Evolutionary conservation across 2,329 filamentous ascomycete species (phyloP), one percentile per base, ranked within the genome.

Genomic region (Colletotrichum musae): DNA sequence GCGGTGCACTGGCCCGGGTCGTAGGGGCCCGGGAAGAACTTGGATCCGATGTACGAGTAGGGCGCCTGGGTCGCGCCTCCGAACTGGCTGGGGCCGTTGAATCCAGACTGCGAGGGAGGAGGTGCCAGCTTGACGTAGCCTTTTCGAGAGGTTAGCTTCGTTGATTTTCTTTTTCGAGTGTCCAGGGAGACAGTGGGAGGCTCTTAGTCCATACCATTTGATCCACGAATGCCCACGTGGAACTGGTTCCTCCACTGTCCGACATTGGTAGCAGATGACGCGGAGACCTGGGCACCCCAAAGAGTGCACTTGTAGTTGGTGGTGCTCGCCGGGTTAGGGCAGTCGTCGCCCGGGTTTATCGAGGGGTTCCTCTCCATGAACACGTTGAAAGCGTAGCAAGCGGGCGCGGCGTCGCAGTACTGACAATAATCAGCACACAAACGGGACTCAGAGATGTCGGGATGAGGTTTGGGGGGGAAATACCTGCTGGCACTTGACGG

Each of bases 181-280:
- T 18, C 18, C 18, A 18, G 18, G 18, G 18, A 18, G 18, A 18
- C 18, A 18, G 18, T 18, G 18, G 18, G 18, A 18, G 13, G 15
- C 15, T 41, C 36, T 32, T 39, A 3, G 6, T 9, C 18, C 60
- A 32, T 68, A 65, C 70, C 70, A 26, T 72, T 72, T 6, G 70
- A 72, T 15, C 64, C 70, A 4, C 26, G 26, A 48, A 72, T 63
- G 32, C 51, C 64, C 13, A 72, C 70, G 21, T 71, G 68, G 53
- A 72, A 72, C 1, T 69, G 2, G 13, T 58, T 51, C 24, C 71
- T 63, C 64, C 69, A 65, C 32, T 71, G 60, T 12, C 71, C 71
- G 3, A 10, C 2, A 58, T 69, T 72, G 48, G n/a, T 64, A 16
- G 70, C 70, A 24, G 48, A 70, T 5, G 9, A 9, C n/a, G n/a